Evolutionary conservation across 2,329 filamentous ascomycete species (phyloP), one percentile per base, ranked within the genome.

Genomic region (Madurella mycetomatis): DNA sequence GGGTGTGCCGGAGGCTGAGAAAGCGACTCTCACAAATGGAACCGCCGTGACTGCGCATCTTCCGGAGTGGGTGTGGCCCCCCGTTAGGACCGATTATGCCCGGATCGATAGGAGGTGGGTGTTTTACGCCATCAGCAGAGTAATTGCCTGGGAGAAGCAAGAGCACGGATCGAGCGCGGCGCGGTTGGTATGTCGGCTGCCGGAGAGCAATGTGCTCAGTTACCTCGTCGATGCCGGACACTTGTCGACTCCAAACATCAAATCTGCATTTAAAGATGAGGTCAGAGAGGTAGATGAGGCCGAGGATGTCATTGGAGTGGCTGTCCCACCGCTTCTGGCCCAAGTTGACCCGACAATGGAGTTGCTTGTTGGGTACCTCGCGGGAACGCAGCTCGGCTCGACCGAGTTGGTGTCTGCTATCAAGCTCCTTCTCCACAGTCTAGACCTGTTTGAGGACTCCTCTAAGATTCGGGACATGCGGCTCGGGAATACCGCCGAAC

Each of bases 341-440:
- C 77, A 84, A 47, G 76, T 85, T n/a, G 87, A 91, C 62, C 80
- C 83, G 2, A 83, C 84, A 34, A 79, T 90, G 67, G 81, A 84
- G 48, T 73, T 90, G 2, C 75, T 91, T 40, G 76, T 85, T 42
- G 80, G 79, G 52, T 82, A 89, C 55, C 73, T 92, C 7, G 80
- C 82, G 40, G 78, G 79, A 5, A 87, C 86, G 8, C 81, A 83
- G 62, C 76, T 90, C 16, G 82, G 83, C 3, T 75, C 86, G 41
- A 72, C 78, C 3, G 87, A 91, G 65, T 75, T 91, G 5, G 76
- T 90, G 1, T 73, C 85, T 53, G 81, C 84, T 4, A 80, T 91
- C 49, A 80, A 83, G 50, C 71, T 81, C 2, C 73, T 91, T 15
- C 86, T 91, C 74, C 77, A 82, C 45, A 90, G 84, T 61, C 77